Evolutionary conservation across 768 basidiomycete species (phyloP).

Genomic region (Dacryopinax spathularia): DNA sequence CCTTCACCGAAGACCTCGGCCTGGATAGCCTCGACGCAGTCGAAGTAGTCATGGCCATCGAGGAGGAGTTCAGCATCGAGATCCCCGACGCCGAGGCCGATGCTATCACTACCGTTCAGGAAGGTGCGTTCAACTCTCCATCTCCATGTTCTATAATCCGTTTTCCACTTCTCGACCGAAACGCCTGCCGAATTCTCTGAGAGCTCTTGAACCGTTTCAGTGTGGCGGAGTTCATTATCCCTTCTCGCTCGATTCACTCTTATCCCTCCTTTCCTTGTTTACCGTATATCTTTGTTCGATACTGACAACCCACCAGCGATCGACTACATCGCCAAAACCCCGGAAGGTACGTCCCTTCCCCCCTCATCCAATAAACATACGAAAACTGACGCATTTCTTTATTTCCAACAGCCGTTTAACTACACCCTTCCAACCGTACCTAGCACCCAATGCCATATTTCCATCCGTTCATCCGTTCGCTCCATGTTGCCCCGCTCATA

Average conservation of each 20-base stretch:
- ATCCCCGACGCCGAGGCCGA: slow-evolving; percentile 97
- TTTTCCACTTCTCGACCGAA: no score
- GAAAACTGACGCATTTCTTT: not conserved
- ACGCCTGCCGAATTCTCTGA: not conserved
- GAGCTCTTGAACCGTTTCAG: slow-evolving; percentile 7
- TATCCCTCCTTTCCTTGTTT: not conserved
- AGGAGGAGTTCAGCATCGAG: slow-evolving; percentile 97
- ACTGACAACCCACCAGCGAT: slow-evolving; percentile 43
- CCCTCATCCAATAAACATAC: not conserved
- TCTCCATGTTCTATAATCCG: slow-evolving; percentile 11
- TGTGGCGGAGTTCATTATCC: slow-evolving; percentile 8
- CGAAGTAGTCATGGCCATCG: slow-evolving; percentile 97
- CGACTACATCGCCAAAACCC: slow-evolving; percentile 87
- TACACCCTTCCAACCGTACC: no score
- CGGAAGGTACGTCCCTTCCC: slow-evolving; percentile 45
- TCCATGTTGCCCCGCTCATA: no score
- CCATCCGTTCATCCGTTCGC: no score
- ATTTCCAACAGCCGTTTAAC: not conserved
- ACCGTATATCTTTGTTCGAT: not conserved
- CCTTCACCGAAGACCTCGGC: slow-evolving; percentile 71
- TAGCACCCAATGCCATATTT: no score
- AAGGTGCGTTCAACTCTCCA: slow-evolving; percentile 42
- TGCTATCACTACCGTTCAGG: slow-evolving; percentile 77
- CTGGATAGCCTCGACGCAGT: slow-evolving; percentile 94
- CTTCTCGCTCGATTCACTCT: not conserved